Percentiles rank a stretch among this genome's conserved stretches.
Evolutionary conservation across 2,329 filamentous ascomycete genomes (phyloP).

Genomic region (Penicillium sp.): DNA sequence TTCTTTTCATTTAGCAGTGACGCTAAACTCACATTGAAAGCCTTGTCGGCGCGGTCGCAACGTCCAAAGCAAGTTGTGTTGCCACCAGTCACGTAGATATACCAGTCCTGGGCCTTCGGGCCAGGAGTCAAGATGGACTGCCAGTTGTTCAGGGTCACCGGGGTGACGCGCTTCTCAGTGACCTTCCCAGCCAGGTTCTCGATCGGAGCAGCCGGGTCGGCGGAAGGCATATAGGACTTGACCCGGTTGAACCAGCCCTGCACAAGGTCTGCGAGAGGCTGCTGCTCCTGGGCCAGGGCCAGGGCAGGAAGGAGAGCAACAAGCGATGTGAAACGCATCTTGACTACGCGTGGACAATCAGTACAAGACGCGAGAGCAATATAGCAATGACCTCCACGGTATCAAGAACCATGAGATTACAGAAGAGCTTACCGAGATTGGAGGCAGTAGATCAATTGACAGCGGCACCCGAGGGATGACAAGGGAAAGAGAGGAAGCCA

Average conservation of each 20-base stretch:
- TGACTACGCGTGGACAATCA: conserved; percentile 22
- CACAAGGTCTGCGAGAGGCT: conserved; percentile 46
- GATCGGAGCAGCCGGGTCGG: conserved; percentile 32
- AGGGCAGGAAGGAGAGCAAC: conserved; percentile 46
- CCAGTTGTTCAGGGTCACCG: conserved; percentile 54
- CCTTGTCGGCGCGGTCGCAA: conserved; percentile 51
- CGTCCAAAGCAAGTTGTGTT: conserved; percentile 60
- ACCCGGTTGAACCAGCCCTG: conserved; percentile 48
- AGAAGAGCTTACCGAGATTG: not conserved
- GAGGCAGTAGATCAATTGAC: conserved; percentile 11
- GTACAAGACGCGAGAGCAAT: conserved; percentile 8
- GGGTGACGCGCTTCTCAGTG: conserved; percentile 47
- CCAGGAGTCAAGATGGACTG: conserved; percentile 46
- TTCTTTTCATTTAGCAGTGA: not conserved
- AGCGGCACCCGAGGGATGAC: conserved; percentile 18
- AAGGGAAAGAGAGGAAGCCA: conserved; percentile 16
- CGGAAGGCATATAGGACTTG: conserved; percentile 51
- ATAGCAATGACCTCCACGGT: too few relatives aligned
- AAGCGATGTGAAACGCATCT: conserved; percentile 50
- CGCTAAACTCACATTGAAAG: conserved; percentile 43
- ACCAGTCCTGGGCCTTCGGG: conserved; percentile 48
- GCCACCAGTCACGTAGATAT: conserved; percentile 57
- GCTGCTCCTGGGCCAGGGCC: conserved; percentile 54
- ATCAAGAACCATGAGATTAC: too few relatives aligned
- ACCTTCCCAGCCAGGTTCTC: conserved; percentile 46